Conservation (phyloP, 352 stramenopile genomes). For the Phytophthora nicotianae region DNA sequence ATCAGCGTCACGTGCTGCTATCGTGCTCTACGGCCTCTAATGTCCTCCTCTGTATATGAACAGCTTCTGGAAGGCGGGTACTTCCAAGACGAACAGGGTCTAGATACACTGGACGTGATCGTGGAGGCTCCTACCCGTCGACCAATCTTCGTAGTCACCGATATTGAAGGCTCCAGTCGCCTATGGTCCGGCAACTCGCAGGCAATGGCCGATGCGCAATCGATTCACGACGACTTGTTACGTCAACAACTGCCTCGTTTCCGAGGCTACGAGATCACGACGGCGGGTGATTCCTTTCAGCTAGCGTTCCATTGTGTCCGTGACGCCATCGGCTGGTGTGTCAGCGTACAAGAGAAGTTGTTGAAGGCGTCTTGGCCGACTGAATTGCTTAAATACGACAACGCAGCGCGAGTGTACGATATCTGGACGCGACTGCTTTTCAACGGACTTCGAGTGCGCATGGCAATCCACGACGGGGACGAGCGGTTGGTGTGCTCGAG, state of each 20-base stretch:
- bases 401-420: conserved; percentile 51
- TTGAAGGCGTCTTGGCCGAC: conserved; percentile 62
- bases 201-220: conserved; percentile 69
- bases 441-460: conserved; percentile 73
- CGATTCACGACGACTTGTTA: conserved; percentile 74
- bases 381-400: conserved; percentile 49
- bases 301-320: conserved; percentile 74
- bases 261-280: conserved; percentile 85
- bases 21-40: conserved; percentile 58
- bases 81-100: conserved; percentile 42
- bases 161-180: conserved; percentile 81
- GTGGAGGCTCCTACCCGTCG: conserved; percentile 52
- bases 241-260: conserved; percentile 56
- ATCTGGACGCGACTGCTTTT: conserved; percentile 68
- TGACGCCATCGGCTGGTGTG: conserved; percentile 68
- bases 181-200: conserved; percentile 59
- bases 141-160: conserved; percentile 82
- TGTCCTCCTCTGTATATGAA: conserved; percentile 66
- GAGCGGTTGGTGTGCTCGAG: conserved; percentile 64
- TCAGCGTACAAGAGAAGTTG: conserved; percentile 71
- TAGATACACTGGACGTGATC: conserved; percentile 37
- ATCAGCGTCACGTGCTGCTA: conserved; percentile 70
- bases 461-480: conserved; percentile 80
- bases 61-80: conserved; percentile 67
- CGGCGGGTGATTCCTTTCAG: conserved; percentile 77